Evolutionary conservation across 2,329 filamentous ascomycete genomes (phyloP).

Genomic region (Triangularia setosa): DNA sequence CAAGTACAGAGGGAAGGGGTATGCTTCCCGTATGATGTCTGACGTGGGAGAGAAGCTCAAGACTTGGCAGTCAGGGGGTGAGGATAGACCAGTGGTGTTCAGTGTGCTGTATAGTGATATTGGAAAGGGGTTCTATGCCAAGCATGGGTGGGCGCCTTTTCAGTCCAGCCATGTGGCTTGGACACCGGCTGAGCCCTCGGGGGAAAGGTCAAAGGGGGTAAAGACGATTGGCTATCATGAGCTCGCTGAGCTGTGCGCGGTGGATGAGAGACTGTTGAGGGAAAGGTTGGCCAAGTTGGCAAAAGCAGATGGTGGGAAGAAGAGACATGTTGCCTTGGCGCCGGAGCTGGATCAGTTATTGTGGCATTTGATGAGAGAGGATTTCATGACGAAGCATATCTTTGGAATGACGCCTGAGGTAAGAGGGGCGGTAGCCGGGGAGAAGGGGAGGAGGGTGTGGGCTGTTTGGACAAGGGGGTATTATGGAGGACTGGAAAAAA

Average conservation of each 20-base stretch:
- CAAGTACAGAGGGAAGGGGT: conserved; percentile 65
- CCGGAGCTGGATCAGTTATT: conserved; percentile 64
- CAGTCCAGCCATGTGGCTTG: conserved; percentile 69
- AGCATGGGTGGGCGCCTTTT: conserved; percentile 72
- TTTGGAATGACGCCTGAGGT: conserved; percentile 53
- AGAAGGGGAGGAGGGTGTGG: conserved; percentile 60
- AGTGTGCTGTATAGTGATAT: conserved; percentile 78
- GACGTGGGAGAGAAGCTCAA: conserved; percentile 52
- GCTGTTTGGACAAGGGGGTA: conserved; percentile 68
- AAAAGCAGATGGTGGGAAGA: conserved; percentile 28
- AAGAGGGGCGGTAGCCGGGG: conserved; percentile 65
- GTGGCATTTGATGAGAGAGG: conserved; percentile 80
- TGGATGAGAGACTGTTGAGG: conserved; percentile 62
- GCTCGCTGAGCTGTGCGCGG: conserved; percentile 56
- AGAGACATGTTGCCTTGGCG: conserved; percentile 59
- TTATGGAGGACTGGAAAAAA: conserved; percentile 50
- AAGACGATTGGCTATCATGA: conserved; percentile 55
- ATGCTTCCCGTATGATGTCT: conserved; percentile 71
- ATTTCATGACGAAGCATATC: conserved; percentile 66
- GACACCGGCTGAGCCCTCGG: conserved; percentile 31
- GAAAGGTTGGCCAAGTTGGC: conserved; percentile 40
- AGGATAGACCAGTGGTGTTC: conserved; percentile 26
- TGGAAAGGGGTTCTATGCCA: conserved; percentile 76
- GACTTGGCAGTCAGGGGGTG: conserved; percentile 31
- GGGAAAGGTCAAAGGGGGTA: conserved; percentile 23